Base-by-base conservation (phyloP, 495 filamentous ascomycete genomes). In the Aspergillus incahuasiensis region DNA sequence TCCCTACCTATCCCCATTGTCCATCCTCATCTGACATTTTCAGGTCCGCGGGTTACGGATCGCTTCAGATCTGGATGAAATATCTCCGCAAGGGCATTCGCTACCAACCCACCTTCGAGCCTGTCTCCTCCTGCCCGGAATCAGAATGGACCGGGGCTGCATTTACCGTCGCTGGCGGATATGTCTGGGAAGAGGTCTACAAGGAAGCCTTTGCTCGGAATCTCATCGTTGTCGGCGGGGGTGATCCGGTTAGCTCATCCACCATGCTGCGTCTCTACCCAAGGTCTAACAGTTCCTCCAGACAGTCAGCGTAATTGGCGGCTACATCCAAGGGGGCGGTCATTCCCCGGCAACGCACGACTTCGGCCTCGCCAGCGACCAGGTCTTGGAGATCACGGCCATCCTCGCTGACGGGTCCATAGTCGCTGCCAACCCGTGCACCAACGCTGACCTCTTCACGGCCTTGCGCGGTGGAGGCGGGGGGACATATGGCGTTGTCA, bases 391-490 rank as follows among this genome's bases (percentile, higher is more conserved):
- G 57, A 54, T 56, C 9, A 35, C 57, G 18, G 79, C 85, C 40
- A 68, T 86, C n/a, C 79, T 80, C 0, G 76, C 82, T 6, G 64
- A 77, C 16, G 83, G 82, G 11, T 43, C 59, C 5, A 68, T 72
- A 7, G 68, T 76, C 2, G 80, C 70, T 0, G 79, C 79, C 19
- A 79, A 72, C 54, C 57, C 74, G 0, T 70, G 70, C 28, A 65
- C 72, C 48, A 77, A 86, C 57, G 39, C 77, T 0, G 82, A 86
- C 44, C 77, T 86, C 18, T 86, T 82, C 68, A 83, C 72, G 9
- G 76, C 76, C 2, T 61, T 84, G 24, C 73, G 82, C 2, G 59
- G 63, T 45, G 69, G 69, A 9, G 80, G 80, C 6, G 67, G 66
- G 6, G 75, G 77, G n/a, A 79, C 69, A 38, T 82, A 75, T 52